A percentile compares a stretch with the other conserved stretches of the same genome.
Conservation (phyloP, 1,284 basidiomycete species). For the Sporisorium graminicola region DNA sequence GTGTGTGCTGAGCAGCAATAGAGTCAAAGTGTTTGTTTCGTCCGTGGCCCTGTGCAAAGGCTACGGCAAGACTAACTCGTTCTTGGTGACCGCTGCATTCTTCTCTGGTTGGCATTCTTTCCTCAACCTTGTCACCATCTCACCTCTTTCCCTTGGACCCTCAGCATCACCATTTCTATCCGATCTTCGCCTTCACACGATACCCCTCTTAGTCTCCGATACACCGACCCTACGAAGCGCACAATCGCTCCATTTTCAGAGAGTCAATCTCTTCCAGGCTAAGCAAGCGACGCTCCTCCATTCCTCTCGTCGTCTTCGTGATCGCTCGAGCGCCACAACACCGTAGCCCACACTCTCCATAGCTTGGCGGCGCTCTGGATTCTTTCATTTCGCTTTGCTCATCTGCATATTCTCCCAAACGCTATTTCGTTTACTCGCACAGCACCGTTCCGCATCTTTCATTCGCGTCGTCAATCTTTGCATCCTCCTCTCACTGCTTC, state of each 20-base stretch:
- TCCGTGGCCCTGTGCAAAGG: too few relatives aligned
- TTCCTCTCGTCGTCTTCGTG: background rate
- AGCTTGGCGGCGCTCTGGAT: background rate
- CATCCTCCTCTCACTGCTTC: background rate
- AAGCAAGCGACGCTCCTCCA: background rate
- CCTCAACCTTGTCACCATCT: background rate
- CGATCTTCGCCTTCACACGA: too few relatives aligned
- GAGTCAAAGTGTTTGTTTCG: background rate
- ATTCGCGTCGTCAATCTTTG: conserved; percentile 1
- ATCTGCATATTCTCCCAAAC: background rate
- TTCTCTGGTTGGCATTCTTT: background rate
- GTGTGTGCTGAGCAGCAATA: background rate
- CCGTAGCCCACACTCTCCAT: background rate
- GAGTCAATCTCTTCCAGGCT: background rate
- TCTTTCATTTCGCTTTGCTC: background rate
- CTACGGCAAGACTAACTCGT: too few relatives aligned
- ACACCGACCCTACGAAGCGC: background rate
- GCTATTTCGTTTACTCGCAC: background rate
- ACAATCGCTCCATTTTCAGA: background rate
- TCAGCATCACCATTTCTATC: background rate
- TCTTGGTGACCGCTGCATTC: too few relatives aligned
- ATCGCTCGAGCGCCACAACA: background rate
- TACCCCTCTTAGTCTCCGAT: background rate
- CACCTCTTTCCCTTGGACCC: background rate
- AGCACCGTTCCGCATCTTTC: background rate